These are phyloP conservation scores for Plasmopara viticola DNA, from an alignment of 352 stramenopile genomes.

Conservation along the genomic window DNA sequence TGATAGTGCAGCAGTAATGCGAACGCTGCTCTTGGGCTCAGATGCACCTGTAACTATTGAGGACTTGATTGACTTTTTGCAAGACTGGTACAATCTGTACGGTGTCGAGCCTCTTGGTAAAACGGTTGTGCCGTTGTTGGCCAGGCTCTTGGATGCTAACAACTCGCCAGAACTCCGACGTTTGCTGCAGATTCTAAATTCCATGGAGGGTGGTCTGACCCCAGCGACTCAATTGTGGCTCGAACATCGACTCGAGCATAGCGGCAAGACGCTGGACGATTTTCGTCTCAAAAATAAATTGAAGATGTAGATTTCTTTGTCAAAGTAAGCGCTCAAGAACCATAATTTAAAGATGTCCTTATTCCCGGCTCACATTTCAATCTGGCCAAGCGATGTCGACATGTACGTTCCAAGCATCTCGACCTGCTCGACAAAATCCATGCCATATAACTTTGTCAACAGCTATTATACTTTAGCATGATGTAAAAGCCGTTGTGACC, in stretches of 20 bases:
- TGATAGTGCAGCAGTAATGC: constrained; percentile 13
- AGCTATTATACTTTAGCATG: background rate
- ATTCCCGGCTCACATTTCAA: constrained; percentile 42
- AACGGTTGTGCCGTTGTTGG: constrained; percentile 68
- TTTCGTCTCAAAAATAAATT: constrained; percentile 32
- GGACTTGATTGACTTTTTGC: constrained; percentile 69
- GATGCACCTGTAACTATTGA: constrained; percentile 40
- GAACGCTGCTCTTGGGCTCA: constrained; percentile 25
- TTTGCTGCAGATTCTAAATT: constrained; percentile 68
- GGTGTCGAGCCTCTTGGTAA: constrained; percentile 57
- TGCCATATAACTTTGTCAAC: background rate
- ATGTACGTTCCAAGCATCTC: constrained; percentile 57
- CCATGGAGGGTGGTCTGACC: constrained; percentile 63
- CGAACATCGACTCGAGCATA: constrained; percentile 53
- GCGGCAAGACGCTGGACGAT: constrained; percentile 49
- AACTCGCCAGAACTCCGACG: constrained; percentile 60
- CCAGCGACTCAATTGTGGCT: constrained; percentile 67
- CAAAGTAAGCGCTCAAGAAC: constrained; percentile 14
- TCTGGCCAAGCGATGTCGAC: constrained; percentile 58
- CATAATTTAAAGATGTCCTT: constrained; percentile 10
- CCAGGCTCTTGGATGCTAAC: constrained; percentile 40
- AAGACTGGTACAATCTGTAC: constrained; percentile 84
- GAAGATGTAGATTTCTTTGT: background rate
- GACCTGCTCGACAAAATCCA: constrained; percentile 25
- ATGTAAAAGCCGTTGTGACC: constrained; percentile 22